phyloP scores from a whole-genome alignment of 73 alveolate species.

The Breviolum minutum region DNA sequence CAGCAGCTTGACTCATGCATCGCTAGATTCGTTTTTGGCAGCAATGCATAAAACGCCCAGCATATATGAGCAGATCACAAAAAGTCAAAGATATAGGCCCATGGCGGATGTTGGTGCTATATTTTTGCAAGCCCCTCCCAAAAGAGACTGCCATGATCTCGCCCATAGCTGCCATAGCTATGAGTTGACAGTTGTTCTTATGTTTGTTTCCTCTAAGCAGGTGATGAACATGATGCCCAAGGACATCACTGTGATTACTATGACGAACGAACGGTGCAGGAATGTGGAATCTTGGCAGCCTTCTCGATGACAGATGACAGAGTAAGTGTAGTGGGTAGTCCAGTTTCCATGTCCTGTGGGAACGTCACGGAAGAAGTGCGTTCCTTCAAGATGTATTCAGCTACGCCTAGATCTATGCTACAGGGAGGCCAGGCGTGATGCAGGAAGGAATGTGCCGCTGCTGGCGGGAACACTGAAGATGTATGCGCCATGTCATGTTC shows the following conservation, averaged over 20 bases:
- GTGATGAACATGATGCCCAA: conserved; percentile 76
- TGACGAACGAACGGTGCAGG: conserved; percentile 80
- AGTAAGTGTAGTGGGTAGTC: not conserved
- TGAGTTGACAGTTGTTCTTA: not conserved
- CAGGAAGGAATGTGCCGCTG: not conserved
- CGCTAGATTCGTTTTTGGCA: too few relatives aligned
- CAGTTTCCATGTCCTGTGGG: too few relatives aligned
- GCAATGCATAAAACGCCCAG: too few relatives aligned
- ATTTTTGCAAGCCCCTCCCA: too few relatives aligned
- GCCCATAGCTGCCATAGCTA: not conserved
- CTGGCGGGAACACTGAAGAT: not conserved
- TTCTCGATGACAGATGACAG: too few relatives aligned
- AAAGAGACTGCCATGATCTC: not conserved
- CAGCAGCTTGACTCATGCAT: too few relatives aligned
- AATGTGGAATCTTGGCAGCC: conserved; percentile 46
- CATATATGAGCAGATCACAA: too few relatives aligned
- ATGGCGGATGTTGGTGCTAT: too few relatives aligned
- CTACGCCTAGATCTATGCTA: too few relatives aligned
- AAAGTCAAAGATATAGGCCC: too few relatives aligned
- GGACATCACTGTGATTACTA: conserved; percentile 92
- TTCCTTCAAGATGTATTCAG: too few relatives aligned
- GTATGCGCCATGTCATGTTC: not conserved
- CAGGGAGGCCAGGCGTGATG: not conserved
- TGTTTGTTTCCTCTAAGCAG: not conserved
- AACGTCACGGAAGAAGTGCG: too few relatives aligned